These are phyloP conservation scores for Durusdinium trenchii DNA, from an alignment of 73 alveolate species.

Conservation along the genomic window DNA sequence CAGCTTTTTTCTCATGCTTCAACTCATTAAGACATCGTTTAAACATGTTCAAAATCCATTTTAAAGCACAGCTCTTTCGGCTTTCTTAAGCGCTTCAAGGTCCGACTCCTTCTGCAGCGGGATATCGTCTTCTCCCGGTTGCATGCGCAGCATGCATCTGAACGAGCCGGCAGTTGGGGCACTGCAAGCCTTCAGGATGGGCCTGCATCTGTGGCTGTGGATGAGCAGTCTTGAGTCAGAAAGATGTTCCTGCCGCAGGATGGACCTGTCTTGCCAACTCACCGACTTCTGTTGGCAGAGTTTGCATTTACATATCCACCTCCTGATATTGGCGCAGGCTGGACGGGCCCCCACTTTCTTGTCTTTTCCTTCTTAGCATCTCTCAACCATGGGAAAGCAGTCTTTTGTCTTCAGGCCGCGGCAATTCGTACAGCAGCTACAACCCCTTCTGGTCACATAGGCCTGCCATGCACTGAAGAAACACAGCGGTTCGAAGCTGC, in stretches of 20 bases:
- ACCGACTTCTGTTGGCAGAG: constrained; percentile 19
- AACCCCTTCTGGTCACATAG: constrained; percentile 46
- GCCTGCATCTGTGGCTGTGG: too few species aligned
- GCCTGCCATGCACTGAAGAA: neutral
- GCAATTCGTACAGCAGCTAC: neutral
- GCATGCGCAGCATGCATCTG: constrained; percentile 26
- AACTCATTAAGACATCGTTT: neutral
- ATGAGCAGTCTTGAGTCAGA: neutral
- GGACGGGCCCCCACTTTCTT: too few species aligned
- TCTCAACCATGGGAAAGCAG: neutral
- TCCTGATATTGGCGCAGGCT: too few species aligned
- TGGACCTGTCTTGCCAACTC: constrained; percentile 1
- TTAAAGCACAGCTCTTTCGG: neutral
- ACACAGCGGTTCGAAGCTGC: neutral
- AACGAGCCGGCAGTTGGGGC: constrained; percentile 22
- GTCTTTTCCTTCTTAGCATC: neutral
- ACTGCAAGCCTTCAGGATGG: neutral
- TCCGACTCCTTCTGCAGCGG: constrained; percentile 32
- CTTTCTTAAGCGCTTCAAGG: neutral
- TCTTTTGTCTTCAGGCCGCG: constrained; percentile 16
- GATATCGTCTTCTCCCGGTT: constrained; percentile 35
- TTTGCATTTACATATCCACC: constrained; percentile 7
- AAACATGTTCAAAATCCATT: neutral
- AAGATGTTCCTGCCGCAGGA: neutral
- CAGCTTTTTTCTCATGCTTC: too few species aligned